phyloP scores from a whole-genome alignment of 1,139 yeast genomes.

The Yamadazyma conglobata region DNA sequence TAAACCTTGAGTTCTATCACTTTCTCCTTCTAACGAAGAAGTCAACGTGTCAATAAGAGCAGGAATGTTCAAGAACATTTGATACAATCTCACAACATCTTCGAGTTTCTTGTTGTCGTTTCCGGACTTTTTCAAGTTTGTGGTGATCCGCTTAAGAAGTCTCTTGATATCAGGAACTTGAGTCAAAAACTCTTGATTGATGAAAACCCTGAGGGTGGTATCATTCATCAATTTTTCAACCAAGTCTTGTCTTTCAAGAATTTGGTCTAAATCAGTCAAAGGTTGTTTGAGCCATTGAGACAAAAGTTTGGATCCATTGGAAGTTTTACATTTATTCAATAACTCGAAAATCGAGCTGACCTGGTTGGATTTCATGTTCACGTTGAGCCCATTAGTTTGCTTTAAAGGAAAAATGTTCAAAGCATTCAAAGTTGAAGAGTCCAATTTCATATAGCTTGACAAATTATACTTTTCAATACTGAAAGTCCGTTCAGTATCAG shows the following conservation, averaged over 20 bases:
- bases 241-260: conserved; percentile 64
- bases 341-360: conserved; percentile 71
- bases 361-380: conserved; percentile 40
- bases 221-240: conserved; percentile 74
- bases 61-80: conserved; percentile 69
- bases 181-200: conserved; percentile 66
- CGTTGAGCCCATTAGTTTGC: conserved; percentile 12
- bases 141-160: conserved; percentile 59
- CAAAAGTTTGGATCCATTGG: conserved; percentile 79
- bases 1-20: conserved; percentile 26
- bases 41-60: conserved; percentile 54
- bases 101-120: conserved; percentile 57
- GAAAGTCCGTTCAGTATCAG: conserved; percentile 43
- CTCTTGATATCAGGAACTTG: conserved; percentile 82
- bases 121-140: conserved; percentile 36
- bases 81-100: conserved; percentile 89
- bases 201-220: conserved; percentile 57
- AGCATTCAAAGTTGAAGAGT: conserved; percentile 85
- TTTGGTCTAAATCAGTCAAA: conserved; percentile 57
- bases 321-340: conserved; percentile 80
- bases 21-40: conserved; percentile 33
- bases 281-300: conserved; percentile 98
- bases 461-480: conserved; percentile 66
- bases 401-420: conserved; percentile 71
- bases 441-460: conserved; percentile 79